Evolutionary conservation across 331 rosid genomes (phyloP).

Genomic region (Ulmus americana): DNA sequence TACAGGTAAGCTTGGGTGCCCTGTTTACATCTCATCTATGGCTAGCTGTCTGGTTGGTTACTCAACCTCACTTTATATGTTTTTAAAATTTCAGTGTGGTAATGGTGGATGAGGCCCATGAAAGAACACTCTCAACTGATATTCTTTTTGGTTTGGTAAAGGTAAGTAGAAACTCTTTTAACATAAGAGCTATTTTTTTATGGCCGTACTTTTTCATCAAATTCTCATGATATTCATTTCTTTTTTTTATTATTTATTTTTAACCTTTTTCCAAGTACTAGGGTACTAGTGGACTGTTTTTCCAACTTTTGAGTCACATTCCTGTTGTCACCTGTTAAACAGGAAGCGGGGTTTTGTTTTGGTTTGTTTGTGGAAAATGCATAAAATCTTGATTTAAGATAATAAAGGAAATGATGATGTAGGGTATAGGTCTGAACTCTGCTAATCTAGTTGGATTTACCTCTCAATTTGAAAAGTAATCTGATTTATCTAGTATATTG

Average conservation of each 20-base stretch:
- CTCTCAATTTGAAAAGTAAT: not conserved
- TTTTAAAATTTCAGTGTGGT: conserved; percentile 59
- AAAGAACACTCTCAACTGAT: conserved; percentile 95
- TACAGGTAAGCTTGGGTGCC: conserved; percentile 56
- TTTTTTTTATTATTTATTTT: not conserved
- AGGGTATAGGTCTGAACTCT: not conserved
- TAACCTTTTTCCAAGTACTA: not conserved
- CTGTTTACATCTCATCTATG: conserved; percentile 18
- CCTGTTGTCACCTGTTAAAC: not conserved
- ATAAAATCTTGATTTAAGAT: not conserved
- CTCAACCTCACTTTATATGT: conserved; percentile 22
- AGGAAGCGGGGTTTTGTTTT: not conserved
- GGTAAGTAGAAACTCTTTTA: conserved; percentile 37
- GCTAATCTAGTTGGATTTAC: not conserved
- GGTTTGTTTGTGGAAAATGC: not conserved
- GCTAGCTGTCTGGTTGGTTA: conserved; percentile 15
- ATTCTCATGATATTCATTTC: not conserved
- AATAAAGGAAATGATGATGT: not conserved
- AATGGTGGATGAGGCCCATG: conserved; percentile 99
- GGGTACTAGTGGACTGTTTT: not conserved
- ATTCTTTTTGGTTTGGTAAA: conserved; percentile 89
- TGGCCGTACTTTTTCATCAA: not conserved
- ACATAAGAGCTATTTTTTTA: not conserved
- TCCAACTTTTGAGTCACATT: not conserved
- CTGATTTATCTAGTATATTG: not conserved